Evolutionary conservation across 2,329 filamentous ascomycete genomes (phyloP).

Genomic region (Aureobasidium subglaciale): DNA sequence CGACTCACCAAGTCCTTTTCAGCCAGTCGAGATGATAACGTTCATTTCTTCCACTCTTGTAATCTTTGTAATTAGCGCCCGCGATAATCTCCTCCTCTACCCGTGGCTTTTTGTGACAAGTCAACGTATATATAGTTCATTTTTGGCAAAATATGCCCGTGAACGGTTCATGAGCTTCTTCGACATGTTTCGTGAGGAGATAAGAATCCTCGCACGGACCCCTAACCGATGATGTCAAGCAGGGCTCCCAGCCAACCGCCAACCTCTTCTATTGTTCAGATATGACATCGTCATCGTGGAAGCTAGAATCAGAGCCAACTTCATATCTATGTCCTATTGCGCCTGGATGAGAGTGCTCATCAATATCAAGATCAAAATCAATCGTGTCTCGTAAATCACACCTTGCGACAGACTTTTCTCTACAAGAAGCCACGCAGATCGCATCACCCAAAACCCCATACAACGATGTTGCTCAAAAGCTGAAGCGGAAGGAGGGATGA

Average conservation of each 20-base stretch:
- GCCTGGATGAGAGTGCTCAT: not conserved
- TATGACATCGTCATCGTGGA: not conserved
- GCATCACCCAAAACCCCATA: too few relatives aligned
- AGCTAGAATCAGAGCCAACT: too few relatives aligned
- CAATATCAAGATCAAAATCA: not conserved
- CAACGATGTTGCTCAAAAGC: conserved; percentile 12
- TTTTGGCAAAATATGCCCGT: too few relatives aligned
- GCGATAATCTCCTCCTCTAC: too few relatives aligned
- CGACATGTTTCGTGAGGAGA: not conserved
- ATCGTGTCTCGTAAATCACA: not conserved
- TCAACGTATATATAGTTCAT: too few relatives aligned
- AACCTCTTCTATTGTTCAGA: not conserved
- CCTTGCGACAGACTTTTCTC: not conserved
- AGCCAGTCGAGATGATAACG: too few relatives aligned
- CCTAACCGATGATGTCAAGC: not conserved
- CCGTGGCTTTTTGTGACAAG: too few relatives aligned
- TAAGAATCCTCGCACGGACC: not conserved
- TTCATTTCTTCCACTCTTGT: too few relatives aligned
- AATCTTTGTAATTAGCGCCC: too few relatives aligned
- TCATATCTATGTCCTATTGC: not conserved
- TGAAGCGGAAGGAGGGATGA: conserved; percentile 44
- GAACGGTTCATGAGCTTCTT: too few relatives aligned
- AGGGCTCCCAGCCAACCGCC: not conserved
- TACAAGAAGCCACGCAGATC: not conserved
- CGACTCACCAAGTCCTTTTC: too few relatives aligned